Percentiles rank a stretch among this genome's conserved stretches.
phyloP scores from a whole-genome alignment of 805 yeast genomes.

The Saturnispora mendoncae region DNA sequence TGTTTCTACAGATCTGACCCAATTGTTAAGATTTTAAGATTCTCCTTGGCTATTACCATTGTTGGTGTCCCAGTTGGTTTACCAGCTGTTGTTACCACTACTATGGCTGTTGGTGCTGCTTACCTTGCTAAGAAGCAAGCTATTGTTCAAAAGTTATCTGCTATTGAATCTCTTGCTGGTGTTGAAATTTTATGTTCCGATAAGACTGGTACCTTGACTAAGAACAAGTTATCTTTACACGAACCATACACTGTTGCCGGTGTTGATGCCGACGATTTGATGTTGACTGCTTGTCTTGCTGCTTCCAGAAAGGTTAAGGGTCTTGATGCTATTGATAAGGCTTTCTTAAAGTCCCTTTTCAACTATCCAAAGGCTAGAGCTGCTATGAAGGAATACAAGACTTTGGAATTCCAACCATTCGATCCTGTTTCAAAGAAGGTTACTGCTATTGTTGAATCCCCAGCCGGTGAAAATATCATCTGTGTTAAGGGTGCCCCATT shows the following conservation, averaged over 20 bases:
- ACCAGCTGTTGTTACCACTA: constrained; percentile 97
- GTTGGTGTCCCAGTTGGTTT: constrained; percentile 98
- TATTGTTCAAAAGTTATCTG: constrained; percentile 92
- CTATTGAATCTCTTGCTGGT: constrained; percentile 95
- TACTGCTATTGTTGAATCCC: constrained; percentile 89
- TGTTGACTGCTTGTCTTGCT: constrained; percentile 96
- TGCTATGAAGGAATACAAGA: constrained; percentile 89
- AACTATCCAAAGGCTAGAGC: constrained; percentile 86
- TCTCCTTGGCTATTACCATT: constrained; percentile 91
- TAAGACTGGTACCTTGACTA: constrained; percentile 96
- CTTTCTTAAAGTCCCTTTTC: constrained; percentile 86
- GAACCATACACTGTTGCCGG: constrained; percentile 98
- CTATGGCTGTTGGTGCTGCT: constrained; percentile 99
- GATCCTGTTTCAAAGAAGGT: constrained; percentile 97
- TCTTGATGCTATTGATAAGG: constrained; percentile 94
- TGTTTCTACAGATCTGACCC: constrained; percentile 86
- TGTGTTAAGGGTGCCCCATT: constrained; percentile 99
- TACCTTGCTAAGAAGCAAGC: constrained; percentile 96
- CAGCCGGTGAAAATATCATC: constrained; percentile 88
- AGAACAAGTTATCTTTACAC: constrained; percentile 90
- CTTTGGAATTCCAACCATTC: constrained; percentile 91
- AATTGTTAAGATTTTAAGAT: constrained; percentile 82
- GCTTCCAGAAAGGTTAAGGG: constrained; percentile 98
- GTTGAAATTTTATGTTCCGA: constrained; percentile 97
- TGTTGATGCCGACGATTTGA: constrained; percentile 90